These are phyloP conservation scores for Aureobasidium sp. DNA, from an alignment of 2,329 filamentous ascomycete genomes.

Conservation along the genomic window DNA sequence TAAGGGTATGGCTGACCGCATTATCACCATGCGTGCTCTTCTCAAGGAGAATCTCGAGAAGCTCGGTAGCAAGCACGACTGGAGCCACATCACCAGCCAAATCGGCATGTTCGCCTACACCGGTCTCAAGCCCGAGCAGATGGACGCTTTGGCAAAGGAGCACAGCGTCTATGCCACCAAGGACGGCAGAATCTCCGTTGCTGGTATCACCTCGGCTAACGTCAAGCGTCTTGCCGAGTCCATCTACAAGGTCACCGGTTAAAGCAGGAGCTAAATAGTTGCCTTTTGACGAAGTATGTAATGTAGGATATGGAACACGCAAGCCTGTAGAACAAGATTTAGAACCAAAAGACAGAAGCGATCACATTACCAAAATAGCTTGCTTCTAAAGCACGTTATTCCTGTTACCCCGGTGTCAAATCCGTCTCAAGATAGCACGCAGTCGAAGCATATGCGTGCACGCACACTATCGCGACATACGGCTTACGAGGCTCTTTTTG, in stretches of 20 bases:
- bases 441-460: not conserved
- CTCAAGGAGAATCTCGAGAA: slow-evolving; percentile 93
- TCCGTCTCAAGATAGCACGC: not conserved
- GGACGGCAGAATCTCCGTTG: slow-evolving; percentile 79
- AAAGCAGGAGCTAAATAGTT: slow-evolving; percentile 17
- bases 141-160: slow-evolving; percentile 86
- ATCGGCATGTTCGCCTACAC: slow-evolving; percentile 99
- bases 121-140: slow-evolving; percentile 81
- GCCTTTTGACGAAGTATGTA: slow-evolving; percentile 1
- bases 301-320: slow-evolving; percentile 15
- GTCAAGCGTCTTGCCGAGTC: slow-evolving; percentile 74
- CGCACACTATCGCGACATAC: not conserved
- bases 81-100: slow-evolving; percentile 96
- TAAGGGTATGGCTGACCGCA: slow-evolving; percentile 98
- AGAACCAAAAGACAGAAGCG: not conserved
- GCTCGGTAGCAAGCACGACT: slow-evolving; percentile 93
- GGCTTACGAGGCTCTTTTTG: not conserved
- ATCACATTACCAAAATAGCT: not conserved
- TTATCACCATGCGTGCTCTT: slow-evolving; percentile 94
- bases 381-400: not conserved
- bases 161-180: slow-evolving; percentile 97
- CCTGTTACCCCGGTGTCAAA: not conserved
- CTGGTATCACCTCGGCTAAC: slow-evolving; percentile 73
- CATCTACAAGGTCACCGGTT: slow-evolving; percentile 76
- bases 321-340: slow-evolving; percentile 5